Evolutionary conservation across 2,329 filamentous ascomycete genomes (phyloP), one percentile per base, ranked within the genome.

Genomic region (Sporothrix mexicana): DNA sequence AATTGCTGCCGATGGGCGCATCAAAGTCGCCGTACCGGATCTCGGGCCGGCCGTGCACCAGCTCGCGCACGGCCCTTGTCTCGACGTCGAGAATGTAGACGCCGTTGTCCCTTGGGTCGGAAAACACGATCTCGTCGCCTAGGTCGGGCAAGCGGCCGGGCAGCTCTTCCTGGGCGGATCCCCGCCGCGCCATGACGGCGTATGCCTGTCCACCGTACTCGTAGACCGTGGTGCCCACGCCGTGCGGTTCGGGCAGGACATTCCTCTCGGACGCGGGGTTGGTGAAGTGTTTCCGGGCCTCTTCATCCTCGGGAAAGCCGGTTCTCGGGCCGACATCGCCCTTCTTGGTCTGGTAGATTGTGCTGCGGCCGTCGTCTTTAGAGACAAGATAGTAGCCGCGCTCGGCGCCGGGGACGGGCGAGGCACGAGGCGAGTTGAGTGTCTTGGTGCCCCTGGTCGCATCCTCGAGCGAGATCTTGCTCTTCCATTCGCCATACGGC

Each of bases 141-240:
- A 36, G 30, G 30, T 36, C 30, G 30, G 30, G 2, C 30, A 36
- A 4, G 30, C 30, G 30, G 30, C 30, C 30, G 30, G 30, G 30
- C 30, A 36, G 4, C 30, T 10, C 61, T 66, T 43, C 20, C 41
- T n/a, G 9, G 15, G 13, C 6, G 13, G 20, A 23, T 45, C 6
- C 2, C 9, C 71, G 84, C 85, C 15, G 85, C 85, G 74, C n/a
- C 1, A 83, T 75, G 6, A 85, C 77, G 2, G 80, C 81, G 67
- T 84, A 84, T 0, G 85, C 79, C 2, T 82, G 82, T 12, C 86
- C 86, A 1, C 87, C 87, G 69, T 88, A 88, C 74, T 87, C 86
- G 74, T 88, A 86, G 17, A 88, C 83, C 0, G 77, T 80, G 36
- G 84, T 85, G 61, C 80, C 78, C 4, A 82, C 85, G 73, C 81